Percentiles rank a stretch among this genome's conserved stretches.
Evolutionary conservation across 108 stramenopile species (phyloP).

Genomic region (Cyclotella sp.): DNA sequence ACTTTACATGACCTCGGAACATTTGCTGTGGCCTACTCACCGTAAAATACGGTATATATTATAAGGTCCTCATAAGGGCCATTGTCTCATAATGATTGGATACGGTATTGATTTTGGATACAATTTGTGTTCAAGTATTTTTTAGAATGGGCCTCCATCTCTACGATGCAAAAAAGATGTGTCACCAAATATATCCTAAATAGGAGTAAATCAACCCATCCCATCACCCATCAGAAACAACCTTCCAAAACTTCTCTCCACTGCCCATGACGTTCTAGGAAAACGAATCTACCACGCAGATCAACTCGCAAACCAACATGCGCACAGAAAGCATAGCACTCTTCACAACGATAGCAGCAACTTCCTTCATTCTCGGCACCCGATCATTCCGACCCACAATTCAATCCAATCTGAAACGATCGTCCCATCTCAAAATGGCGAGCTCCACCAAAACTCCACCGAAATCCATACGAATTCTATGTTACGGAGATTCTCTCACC

Average conservation of each 20-base stretch:
- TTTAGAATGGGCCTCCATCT: too few relatives aligned
- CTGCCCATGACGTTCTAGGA: not conserved
- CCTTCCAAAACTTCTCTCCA: not conserved
- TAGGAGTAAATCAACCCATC: too few relatives aligned
- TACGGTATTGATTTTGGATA: too few relatives aligned
- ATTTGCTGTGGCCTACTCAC: too few relatives aligned
- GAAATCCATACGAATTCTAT: conserved; percentile 53
- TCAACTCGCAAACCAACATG: not conserved
- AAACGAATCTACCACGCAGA: not conserved
- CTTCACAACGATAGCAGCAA: conserved; percentile 5
- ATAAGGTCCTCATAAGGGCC: too few relatives aligned
- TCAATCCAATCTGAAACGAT: not conserved
- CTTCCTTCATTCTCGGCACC: conserved; percentile 7
- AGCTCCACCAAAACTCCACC: not conserved
- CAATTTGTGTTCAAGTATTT: too few relatives aligned
- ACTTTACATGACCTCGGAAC: too few relatives aligned
- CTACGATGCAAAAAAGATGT: too few relatives aligned
- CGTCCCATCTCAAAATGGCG: conserved; percentile 8
- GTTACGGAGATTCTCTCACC: conserved; percentile 83
- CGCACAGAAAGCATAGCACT: not conserved
- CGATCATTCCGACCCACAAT: conserved; percentile 3
- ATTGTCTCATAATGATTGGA: too few relatives aligned
- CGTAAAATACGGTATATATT: too few relatives aligned
- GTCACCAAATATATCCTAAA: too few relatives aligned
- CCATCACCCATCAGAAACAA: too few relatives aligned